Base-by-base conservation (phyloP, 805 yeast species). In the Yarrowia sp. region DNA sequence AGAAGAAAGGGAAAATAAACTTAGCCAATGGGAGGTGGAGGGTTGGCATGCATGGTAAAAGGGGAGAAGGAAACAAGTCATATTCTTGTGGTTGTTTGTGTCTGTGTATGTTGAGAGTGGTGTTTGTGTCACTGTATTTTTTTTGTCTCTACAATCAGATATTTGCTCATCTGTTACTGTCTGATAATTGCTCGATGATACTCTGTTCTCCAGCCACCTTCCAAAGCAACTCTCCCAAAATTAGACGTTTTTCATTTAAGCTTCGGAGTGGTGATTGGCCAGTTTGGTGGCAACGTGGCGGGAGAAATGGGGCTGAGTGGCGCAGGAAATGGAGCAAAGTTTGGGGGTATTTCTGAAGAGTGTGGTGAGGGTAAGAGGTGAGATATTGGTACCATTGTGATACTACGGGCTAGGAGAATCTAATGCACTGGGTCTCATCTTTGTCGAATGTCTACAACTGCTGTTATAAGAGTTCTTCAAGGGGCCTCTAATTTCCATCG, bases 11-110 rank as follows among this genome's bases (percentile, higher is more conserved):
- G 17, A 22, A 51, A 36, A 14, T 51, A 51, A 13, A 32, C 60
- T 51, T 15, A 22, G 60, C 60, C 60, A 51, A 51, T 51, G 10
- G 39, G 18, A 22, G n/a, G n/a, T 10, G 10, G 6, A 15, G 13
- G 38, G 60, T 51, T 51, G 58, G 15, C 58, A 51, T 51, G 60
- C 60, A 18, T 50, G n/a, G 18, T 13, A n/a, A 3, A 35, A 35
- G 10, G 13, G 38, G 4, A 8, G 38, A 3, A 11, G 10, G 6
- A 7, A 35, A 35, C 8, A 22, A 5, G 28, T 3, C 28, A 5
- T 3, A 22, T 22, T 22, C n/a, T 22, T 5, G 5, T 22, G 28
- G 28, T 22, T 22, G 28, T 22, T 22, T 22, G 28, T 22, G 28
- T 22, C 4, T 22, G 28, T 22, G 28, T 22, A 3, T 3, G 28